Evolutionary conservation across 2,329 filamentous ascomycete species (phyloP).

Genomic region (Apiospora rasikravindrae): DNA sequence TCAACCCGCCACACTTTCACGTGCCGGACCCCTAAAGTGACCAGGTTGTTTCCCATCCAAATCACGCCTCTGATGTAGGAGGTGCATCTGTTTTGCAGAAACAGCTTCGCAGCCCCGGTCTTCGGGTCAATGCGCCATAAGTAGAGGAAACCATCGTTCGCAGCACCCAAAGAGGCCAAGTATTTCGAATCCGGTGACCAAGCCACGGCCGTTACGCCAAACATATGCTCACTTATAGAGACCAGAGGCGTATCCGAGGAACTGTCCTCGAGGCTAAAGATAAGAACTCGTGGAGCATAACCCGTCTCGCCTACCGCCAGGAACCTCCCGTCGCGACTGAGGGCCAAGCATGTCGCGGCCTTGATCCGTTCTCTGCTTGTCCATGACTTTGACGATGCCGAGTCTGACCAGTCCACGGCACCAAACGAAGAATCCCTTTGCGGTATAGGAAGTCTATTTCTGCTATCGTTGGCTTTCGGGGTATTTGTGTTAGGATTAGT

Average conservation of each 20-base stretch:
- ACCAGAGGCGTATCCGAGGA: conserved; percentile 83
- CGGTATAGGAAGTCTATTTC: conserved; percentile 57
- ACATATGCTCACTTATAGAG: conserved; percentile 86
- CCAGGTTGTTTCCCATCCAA: conserved; percentile 83
- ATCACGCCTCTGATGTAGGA: conserved; percentile 84
- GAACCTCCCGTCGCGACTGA: conserved; percentile 86
- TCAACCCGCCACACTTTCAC: conserved; percentile 93
- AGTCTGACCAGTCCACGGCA: conserved; percentile 65
- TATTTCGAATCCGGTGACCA: conserved; percentile 89
- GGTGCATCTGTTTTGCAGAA: conserved; percentile 91
- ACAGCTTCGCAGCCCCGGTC: conserved; percentile 77
- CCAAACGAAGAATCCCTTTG: conserved; percentile 55
- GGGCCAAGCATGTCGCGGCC: conserved; percentile 86
- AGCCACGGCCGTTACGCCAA: conserved; percentile 84
- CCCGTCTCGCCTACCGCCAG: conserved; percentile 95
- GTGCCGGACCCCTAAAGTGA: conserved; percentile 89
- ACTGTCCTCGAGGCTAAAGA: conserved; percentile 83
- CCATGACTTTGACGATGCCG: conserved; percentile 72
- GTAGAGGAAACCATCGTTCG: conserved; percentile 93
- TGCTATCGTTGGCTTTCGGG: conserved; percentile 67
- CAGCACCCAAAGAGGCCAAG: conserved; percentile 84
- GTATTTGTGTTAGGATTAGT: conserved; percentile 60
- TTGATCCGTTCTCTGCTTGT: conserved; percentile 92
- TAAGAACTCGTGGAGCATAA: conserved; percentile 87
- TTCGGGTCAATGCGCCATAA: conserved; percentile 87